Conservation (phyloP, 805 yeast species). For the Candida morakotiae region DNA sequence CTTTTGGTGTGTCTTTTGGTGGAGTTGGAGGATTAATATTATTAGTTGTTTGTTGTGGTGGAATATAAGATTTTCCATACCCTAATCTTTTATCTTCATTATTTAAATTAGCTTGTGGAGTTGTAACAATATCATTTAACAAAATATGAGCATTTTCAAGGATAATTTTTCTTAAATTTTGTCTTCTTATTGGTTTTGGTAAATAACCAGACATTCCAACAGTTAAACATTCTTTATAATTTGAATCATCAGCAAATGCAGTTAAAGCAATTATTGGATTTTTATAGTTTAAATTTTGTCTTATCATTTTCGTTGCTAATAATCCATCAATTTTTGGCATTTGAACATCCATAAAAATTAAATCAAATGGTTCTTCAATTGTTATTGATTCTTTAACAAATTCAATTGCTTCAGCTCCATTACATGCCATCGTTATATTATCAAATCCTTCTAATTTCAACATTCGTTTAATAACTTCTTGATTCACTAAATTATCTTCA, state of each 20-base stretch:
- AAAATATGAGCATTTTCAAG: constrained; percentile 40
- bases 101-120: constrained; percentile 25
- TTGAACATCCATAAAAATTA: constrained; percentile 95
- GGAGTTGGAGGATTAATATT: background rate
- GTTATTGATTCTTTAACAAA: constrained; percentile 48
- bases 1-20: background rate
- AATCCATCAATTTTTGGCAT: constrained; percentile 95
- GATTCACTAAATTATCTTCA: constrained; percentile 91
- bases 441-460: constrained; percentile 74
- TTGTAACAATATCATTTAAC: constrained; percentile 24
- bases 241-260: constrained; percentile 92
- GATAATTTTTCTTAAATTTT: constrained; percentile 57
- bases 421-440: constrained; percentile 74
- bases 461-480: constrained; percentile 90
- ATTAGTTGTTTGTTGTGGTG: background rate
- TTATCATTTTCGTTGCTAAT: constrained; percentile 70
- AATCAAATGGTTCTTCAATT: constrained; percentile 47
- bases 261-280: constrained; percentile 91
- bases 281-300: constrained; percentile 54
- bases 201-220: constrained; percentile 94
- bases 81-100: constrained; percentile 26
- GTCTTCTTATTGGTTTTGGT: constrained; percentile 80
- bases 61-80: constrained; percentile 9
- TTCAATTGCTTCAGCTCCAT: constrained; percentile 86
- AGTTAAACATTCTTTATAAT: constrained; percentile 76